Evolutionary conservation across 371 early-diverging fungal genomes (phyloP).

Genomic region (Mucor sp.): DNA sequence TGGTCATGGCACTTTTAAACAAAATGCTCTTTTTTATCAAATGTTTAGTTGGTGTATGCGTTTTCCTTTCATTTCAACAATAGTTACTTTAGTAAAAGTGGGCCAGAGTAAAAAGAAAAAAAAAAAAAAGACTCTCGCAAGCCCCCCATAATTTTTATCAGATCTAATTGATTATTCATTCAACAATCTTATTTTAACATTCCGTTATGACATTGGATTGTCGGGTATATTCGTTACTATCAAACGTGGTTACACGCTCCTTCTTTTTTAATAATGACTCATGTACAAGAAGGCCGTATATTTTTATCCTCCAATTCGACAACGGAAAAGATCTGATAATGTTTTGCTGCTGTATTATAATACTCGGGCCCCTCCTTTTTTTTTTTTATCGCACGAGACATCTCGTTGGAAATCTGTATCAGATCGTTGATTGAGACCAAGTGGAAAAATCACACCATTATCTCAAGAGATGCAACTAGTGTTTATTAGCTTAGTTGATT

Average conservation of each 20-base stretch:
- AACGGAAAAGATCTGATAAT: constrained; percentile 12
- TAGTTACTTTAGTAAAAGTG: background rate
- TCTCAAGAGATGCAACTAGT: background rate
- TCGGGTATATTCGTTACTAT: constrained; percentile 7
- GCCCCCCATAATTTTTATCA: background rate
- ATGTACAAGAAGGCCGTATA: background rate
- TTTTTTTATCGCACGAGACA: background rate
- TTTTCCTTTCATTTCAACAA: background rate
- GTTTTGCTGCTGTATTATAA: background rate
- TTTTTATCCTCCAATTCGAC: background rate
- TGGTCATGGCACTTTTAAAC: background rate
- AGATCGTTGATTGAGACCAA: constrained; percentile 3
- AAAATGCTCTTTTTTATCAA: background rate
- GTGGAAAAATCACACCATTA: background rate
- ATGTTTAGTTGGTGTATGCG: background rate
- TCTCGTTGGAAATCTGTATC: constrained; percentile 8
- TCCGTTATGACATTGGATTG: background rate
- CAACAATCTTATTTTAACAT: background rate
- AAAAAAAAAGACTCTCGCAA: background rate
- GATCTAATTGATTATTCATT: background rate
- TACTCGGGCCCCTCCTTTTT: background rate
- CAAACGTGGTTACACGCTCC: constrained; percentile 7
- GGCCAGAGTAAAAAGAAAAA: background rate
- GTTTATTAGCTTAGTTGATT: background rate
- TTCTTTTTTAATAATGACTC: background rate